These are phyloP conservation scores for Lenzites betulinus DNA, from an alignment of 768 basidiomycete genomes.

Conservation along the genomic window DNA sequence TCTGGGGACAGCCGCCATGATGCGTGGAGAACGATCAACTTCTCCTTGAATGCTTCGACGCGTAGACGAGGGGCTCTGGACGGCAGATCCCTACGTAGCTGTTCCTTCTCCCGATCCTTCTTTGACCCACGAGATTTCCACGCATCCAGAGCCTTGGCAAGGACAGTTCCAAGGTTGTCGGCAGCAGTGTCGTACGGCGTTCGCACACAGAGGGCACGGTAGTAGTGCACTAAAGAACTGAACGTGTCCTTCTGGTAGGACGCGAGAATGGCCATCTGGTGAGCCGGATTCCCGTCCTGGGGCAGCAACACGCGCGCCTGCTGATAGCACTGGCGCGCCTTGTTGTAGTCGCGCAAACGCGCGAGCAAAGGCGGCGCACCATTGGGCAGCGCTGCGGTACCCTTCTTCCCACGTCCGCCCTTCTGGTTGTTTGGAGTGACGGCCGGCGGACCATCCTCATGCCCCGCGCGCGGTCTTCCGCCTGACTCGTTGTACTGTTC, in stretches of 20 bases:
- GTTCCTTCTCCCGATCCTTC: conserved; percentile 24
- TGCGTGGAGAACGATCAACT: conserved; percentile 75
- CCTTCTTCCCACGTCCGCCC: conserved; percentile 48
- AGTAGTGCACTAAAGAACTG: conserved; percentile 80
- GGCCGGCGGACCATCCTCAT: conserved; percentile 55
- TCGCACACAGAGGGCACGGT: conserved; percentile 85
- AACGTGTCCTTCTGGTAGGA: conserved; percentile 86
- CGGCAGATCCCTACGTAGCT: conserved; percentile 37
- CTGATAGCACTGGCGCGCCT: conserved; percentile 80
- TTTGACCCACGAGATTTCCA: conserved; percentile 46
- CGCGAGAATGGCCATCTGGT: conserved; percentile 93
- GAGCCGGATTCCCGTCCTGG: conserved; percentile 90
- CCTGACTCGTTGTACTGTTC: conserved; percentile 84
- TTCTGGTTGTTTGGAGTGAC: conserved; percentile 34
- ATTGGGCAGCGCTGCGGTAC: conserved; percentile 48
- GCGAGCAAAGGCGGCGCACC: conserved; percentile 34
- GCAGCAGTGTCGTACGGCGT: conserved; percentile 86
- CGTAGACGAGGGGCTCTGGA: conserved; percentile 49
- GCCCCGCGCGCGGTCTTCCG: conserved; percentile 64
- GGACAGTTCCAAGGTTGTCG: conserved; percentile 78
- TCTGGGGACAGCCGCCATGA: conserved; percentile 59
- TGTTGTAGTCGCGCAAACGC: conserved; percentile 68
- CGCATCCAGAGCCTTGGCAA: conserved; percentile 65
- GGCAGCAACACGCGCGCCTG: conserved; percentile 83
- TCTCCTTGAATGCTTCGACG: conserved; percentile 70